phyloP scores from a whole-genome alignment of 169 alveolate species.

The Cyclospora cayetanensis region DNA sequence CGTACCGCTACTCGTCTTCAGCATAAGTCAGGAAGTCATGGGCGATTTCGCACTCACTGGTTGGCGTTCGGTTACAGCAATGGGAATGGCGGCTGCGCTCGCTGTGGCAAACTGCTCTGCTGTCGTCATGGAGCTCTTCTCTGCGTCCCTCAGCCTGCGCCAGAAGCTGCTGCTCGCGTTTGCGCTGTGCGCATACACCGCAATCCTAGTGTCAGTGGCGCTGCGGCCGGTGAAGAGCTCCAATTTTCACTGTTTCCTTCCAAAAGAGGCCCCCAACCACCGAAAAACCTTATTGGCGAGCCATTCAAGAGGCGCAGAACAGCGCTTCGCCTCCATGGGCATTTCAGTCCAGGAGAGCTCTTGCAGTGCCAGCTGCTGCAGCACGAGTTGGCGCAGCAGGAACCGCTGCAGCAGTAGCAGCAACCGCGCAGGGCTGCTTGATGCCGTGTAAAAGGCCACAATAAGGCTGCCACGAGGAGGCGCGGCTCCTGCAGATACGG shows the following conservation, averaged over 20 bases:
- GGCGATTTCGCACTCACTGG: constrained; percentile 20
- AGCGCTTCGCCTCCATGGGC: no score
- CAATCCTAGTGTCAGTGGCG: not conserved
- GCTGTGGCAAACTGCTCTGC: not conserved
- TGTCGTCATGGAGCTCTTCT: not conserved
- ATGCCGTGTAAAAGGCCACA: no score
- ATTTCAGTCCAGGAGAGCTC: no score
- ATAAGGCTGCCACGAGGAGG: no score
- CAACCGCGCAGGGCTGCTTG: no score
- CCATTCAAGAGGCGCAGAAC: no score
- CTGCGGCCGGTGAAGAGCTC: not conserved
- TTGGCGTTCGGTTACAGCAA: not conserved
- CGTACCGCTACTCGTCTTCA: constrained; percentile 44
- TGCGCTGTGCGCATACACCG: not conserved
- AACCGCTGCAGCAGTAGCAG: not conserved
- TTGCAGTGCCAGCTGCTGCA: not conserved
- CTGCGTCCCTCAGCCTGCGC: not conserved
- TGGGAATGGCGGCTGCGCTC: not conserved
- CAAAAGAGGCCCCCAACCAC: no score
- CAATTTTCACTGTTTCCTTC: not conserved
- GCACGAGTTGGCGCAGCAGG: not conserved
- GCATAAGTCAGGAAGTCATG: not conserved
- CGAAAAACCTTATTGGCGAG: no score
- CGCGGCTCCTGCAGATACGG: no score
- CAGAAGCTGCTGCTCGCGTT: not conserved